A percentile compares a stretch with the other conserved stretches of the same genome.
Evolutionary conservation across 2,329 filamentous ascomycete genomes (phyloP).

Genomic region (Fusarium tanahbumbuense): DNA sequence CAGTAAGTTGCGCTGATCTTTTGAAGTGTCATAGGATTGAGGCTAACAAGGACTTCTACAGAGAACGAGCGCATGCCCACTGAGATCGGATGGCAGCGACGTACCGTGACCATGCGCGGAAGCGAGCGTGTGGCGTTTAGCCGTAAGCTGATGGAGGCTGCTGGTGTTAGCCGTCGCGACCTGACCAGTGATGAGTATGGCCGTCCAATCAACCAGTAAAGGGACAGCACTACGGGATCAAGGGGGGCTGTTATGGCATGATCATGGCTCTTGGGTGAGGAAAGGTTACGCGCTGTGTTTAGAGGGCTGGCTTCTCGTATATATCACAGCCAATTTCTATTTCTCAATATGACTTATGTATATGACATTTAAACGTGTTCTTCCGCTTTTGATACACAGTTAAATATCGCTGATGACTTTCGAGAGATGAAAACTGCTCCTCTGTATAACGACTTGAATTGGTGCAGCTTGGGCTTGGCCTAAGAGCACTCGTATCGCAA

Average conservation of each 20-base stretch:
- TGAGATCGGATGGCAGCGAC: slow-evolving; percentile 17
- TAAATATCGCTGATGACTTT: no score
- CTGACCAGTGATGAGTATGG: neutral
- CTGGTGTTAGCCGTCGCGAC: slow-evolving; percentile 1
- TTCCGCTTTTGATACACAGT: no score
- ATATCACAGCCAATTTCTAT: neutral
- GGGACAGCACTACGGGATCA: accelerated
- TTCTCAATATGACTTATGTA: neutral
- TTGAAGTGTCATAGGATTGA: accelerated
- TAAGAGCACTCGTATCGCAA: no score
- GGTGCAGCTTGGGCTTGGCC: no score
- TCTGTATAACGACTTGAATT: no score
- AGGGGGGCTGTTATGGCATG: neutral
- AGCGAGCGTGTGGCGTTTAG: slow-evolving; percentile 10
- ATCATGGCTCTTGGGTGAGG: neutral
- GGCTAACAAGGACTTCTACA: neutral
- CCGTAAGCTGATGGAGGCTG: slow-evolving; percentile 5
- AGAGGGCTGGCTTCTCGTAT: neutral
- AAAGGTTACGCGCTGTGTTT: neutral
- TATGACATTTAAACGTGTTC: accelerated
- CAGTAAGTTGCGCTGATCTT: neutral
- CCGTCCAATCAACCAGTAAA: neutral
- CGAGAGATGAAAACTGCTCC: no score
- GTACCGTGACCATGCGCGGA: neutral
- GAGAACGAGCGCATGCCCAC: slow-evolving; percentile 12